phyloP scores from a whole-genome alignment of 805 yeast genomes.

The Teunomyces funiuensis region DNA sequence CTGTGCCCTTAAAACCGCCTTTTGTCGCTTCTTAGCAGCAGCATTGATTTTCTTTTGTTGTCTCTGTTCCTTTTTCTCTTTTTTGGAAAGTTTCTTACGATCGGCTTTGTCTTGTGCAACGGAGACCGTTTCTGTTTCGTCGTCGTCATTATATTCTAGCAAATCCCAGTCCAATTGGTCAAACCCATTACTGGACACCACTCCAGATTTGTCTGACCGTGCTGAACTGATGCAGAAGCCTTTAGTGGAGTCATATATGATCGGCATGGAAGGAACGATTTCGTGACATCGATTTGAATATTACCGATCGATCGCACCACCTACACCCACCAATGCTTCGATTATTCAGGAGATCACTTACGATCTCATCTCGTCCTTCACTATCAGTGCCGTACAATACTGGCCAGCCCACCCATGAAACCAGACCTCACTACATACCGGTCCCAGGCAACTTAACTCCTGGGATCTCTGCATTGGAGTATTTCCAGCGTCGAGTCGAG shows the following conservation, averaged over 20 bases:
- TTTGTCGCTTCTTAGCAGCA: conserved; percentile 17
- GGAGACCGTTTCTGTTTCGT: not conserved
- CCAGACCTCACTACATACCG: conserved; percentile 71
- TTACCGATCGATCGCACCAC: not conserved
- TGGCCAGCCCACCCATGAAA: conserved; percentile 88
- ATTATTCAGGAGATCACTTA: not conserved
- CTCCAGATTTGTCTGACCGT: not conserved
- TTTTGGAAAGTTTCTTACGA: conserved; percentile 8
- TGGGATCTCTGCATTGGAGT: conserved; percentile 83
- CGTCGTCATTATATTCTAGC: not conserved
- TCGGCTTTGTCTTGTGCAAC: not conserved
- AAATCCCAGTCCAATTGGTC: conserved; percentile 12
- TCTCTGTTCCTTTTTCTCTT: conserved; percentile 10
- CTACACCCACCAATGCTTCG: not conserved
- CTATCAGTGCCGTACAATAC: conserved; percentile 38
- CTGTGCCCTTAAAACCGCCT: conserved; percentile 2
- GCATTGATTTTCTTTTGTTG: conserved; percentile 19
- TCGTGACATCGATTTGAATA: not conserved
- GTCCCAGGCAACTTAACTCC: conserved; percentile 81
- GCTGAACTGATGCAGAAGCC: conserved; percentile 16
- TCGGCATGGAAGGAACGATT: conserved; percentile 1
- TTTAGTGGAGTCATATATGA: conserved; percentile 15
- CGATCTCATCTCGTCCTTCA: conserved; percentile 24
- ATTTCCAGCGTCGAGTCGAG: conserved; percentile 65
- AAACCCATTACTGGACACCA: conserved; percentile 4